phyloP scores from a whole-genome alignment of 192 early-diverging fungal genomes.

The Lobosporangium transversale region DNA sequence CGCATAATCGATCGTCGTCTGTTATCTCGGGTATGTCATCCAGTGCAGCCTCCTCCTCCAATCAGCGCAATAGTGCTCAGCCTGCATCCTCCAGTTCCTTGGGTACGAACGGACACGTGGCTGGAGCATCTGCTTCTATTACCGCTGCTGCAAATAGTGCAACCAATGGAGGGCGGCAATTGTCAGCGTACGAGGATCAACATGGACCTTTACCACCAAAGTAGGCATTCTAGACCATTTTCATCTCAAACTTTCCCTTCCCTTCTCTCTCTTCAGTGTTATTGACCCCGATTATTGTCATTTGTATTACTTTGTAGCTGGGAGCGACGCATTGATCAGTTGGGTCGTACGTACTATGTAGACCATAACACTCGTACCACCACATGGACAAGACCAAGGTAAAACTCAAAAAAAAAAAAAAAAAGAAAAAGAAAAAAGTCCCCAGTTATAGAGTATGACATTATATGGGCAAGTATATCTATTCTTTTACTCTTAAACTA shows the following conservation, averaged over 20 bases:
- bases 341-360: conserved; percentile 95
- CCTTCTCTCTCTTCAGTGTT: no score
- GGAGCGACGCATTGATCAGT: conserved; percentile 93
- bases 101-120: conserved; percentile 9
- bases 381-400: conserved; percentile 82
- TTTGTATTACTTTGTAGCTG: conserved; percentile 64
- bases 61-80: conserved; percentile 11
- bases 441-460: no score
- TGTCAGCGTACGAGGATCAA: conserved; percentile 64
- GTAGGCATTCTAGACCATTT: no score
- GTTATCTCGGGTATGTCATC: conserved; percentile 24
- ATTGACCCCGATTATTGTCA: background rate
- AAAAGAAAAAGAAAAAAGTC: no score
- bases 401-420: no score
- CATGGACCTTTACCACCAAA: conserved; percentile 60
- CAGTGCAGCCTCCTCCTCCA: conserved; percentile 10
- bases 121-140: conserved; percentile 16
- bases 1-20: conserved; percentile 45
- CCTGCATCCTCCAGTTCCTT: conserved; percentile 10
- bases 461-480: no score
- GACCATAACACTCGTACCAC: conserved; percentile 95
- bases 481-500: no score
- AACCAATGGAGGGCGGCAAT: conserved; percentile 25
- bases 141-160: background rate
- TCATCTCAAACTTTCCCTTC: no score